Base-by-base conservation (phyloP, 208 protist species). In the Leishmania tropica region DNA sequence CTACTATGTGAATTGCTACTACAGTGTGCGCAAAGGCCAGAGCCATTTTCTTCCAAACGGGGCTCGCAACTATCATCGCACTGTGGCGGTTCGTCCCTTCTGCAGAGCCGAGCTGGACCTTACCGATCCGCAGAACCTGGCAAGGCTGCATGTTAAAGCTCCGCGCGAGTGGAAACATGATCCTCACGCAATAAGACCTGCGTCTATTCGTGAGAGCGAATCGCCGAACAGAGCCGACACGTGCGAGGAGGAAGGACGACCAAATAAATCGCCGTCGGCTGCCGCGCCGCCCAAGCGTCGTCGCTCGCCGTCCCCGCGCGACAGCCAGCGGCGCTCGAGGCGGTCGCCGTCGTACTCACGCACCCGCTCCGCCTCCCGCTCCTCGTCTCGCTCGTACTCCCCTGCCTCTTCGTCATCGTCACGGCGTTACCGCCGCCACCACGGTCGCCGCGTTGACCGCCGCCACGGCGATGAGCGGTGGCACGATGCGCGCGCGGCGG, bases 1-100 rank as follows among this genome's bases (percentile, higher is more conserved):
- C 51, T 88, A 83, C 81, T 84, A 78, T 62, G 62, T 92, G 7
- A 85, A 82, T 67, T 42, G 37, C 6, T 81, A 71, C 67, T 83
- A 78, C 72, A 87, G 78, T 31, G 81, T 78, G 11, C 80, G 76
- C 31, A 79, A 81, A 28, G 81, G 77, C 0, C 72, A 86, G 68
- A 75, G 42, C 13, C 78, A 40, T 60, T 80, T 60, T 51, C 45
- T 83, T n/a, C 45, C 77, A 3, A 78, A 83, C 40, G 83, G 83
- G 1, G 21, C 80, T 62, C 83, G 79, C 42, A 86, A 86, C 75
- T 86, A 72, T 47, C 83, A 85, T 75, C 83, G 83, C 64, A 81
- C 53, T 45, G 81, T 85, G 73, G 37, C 54, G 73, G 83, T 79
- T 53, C 78, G 78, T 65, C 58, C 70, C 37, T 71, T 76, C 71